phyloP scores from a whole-genome alignment of 2,329 filamentous ascomycete species.

The Penicillium sp. region DNA sequence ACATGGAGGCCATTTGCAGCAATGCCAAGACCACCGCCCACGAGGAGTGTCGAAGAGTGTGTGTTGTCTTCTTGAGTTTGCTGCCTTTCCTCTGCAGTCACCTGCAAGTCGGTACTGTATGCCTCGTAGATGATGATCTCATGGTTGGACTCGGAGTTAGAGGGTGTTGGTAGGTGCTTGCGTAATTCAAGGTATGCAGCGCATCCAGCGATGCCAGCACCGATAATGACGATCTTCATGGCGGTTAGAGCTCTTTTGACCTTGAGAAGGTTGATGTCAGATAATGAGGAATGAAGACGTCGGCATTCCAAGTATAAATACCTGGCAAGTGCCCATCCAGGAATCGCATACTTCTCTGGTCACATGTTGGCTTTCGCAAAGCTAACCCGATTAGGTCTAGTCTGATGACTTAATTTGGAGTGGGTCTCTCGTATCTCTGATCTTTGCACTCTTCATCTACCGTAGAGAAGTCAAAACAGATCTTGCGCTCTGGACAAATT shows the following conservation, averaged over 20 bases:
- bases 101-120: constrained; percentile 36
- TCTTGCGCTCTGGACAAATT: background rate
- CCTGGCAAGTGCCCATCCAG: background rate
- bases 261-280: background rate
- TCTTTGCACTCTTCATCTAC: background rate
- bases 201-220: constrained; percentile 47
- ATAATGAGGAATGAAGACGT: background rate
- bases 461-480: no score
- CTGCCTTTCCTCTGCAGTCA: constrained; percentile 19
- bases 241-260: no score
- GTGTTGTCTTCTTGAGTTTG: constrained; percentile 21
- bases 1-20: constrained; percentile 45
- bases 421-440: background rate
- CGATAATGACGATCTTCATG: constrained; percentile 49
- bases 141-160: constrained; percentile 22
- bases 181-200: constrained; percentile 43
- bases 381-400: background rate
- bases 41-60: constrained; percentile 38
- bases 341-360: background rate
- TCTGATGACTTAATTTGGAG: background rate
- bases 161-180: constrained; percentile 40
- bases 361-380: background rate
- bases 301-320: constrained; percentile 2
- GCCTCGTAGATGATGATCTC: constrained; percentile 46
- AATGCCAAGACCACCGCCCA: constrained; percentile 44